These are phyloP conservation scores for Penicillium dipodomyicola DNA, from an alignment of 495 filamentous ascomycete species.

Conservation along the genomic window DNA sequence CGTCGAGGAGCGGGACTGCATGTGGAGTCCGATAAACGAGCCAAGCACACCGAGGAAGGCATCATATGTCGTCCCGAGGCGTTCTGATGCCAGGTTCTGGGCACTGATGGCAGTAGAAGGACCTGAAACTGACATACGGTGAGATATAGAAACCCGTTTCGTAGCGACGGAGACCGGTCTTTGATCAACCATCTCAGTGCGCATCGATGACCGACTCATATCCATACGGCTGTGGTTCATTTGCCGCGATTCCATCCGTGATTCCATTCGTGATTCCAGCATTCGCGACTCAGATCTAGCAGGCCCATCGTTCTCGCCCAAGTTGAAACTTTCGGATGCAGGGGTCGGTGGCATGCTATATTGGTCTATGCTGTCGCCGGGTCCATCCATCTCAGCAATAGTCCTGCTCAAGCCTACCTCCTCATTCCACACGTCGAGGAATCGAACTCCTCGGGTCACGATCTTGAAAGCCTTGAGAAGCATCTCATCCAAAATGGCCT, in stretches of 20 bases:
- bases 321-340: constrained; percentile 55
- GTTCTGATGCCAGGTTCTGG: constrained; percentile 59
- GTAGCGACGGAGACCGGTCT: constrained; percentile 38
- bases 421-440: constrained; percentile 86
- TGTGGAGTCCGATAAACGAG: constrained; percentile 86
- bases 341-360: constrained; percentile 66
- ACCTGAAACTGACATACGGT: constrained; percentile 53
- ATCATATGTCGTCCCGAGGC: constrained; percentile 76
- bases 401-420: constrained; percentile 64
- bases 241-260: constrained; percentile 21
- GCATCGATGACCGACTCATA: constrained; percentile 39
- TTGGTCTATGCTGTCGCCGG: constrained; percentile 25
- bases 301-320: constrained; percentile 20
- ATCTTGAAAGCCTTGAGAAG: constrained; percentile 91
- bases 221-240: constrained; percentile 40
- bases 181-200: constrained; percentile 36
- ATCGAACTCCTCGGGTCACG: constrained; percentile 83
- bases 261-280: constrained; percentile 11
- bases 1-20: constrained; percentile 82
- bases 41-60: constrained; percentile 82
- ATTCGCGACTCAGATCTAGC: constrained; percentile 35
- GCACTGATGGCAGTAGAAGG: constrained; percentile 44
- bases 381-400: constrained; percentile 55
- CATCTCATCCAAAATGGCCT: constrained; percentile 84
- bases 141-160: constrained; percentile 56